Base-by-base conservation (phyloP, 2,329 filamentous ascomycete species). In the Pseudocercospora cruenta region DNA sequence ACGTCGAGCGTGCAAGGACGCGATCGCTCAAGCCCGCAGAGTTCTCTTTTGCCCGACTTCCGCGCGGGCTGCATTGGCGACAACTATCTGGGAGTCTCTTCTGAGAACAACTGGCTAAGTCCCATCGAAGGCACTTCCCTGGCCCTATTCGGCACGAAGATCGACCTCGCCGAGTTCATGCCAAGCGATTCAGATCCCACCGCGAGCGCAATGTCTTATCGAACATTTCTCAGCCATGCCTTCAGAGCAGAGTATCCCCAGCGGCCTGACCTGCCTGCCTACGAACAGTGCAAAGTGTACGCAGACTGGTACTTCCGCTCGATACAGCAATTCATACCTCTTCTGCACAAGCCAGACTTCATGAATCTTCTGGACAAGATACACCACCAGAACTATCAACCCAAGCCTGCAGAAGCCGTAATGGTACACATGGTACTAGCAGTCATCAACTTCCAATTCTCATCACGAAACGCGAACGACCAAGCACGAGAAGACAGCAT, bases 401-500 rank as follows among this genome's bases (percentile, higher is more conserved):
- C 91, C 0, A 85, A 86, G 0, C 78, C 85, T 0, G 84, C 90
- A 1, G 89, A 95, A 74, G 83, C 84, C 1, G 90, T 92, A 47
- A 87, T 88, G 64, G 84, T 93, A 0, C 90, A 94, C 77, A 92
- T 94, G 87, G 85, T 95, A 49, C 89, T 95, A 65, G 90, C 91
- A 10, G 89, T 88, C 58, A 90, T 94, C 71, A 89, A 89, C 74
- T 92, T 91, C 71, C 91, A 96, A 72, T 91, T 89, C 66, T 89
- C 90, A n/a, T 82, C 88, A 4, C 85, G 91, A 21, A 93, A 93
- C 71, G 82, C 83, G 67, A 83, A 66, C 80, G 86, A 64, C 76
- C 84, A 16, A 55, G 80, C 90, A 60, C 87, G 90, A 70, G 83
- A 87, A 1, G 80, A 89, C 59, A 91, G 91, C 3, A 91, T 93